Evolutionary conservation across 257 asterid genomes (phyloP).

Genomic region (Gardenia jasminoides): DNA sequence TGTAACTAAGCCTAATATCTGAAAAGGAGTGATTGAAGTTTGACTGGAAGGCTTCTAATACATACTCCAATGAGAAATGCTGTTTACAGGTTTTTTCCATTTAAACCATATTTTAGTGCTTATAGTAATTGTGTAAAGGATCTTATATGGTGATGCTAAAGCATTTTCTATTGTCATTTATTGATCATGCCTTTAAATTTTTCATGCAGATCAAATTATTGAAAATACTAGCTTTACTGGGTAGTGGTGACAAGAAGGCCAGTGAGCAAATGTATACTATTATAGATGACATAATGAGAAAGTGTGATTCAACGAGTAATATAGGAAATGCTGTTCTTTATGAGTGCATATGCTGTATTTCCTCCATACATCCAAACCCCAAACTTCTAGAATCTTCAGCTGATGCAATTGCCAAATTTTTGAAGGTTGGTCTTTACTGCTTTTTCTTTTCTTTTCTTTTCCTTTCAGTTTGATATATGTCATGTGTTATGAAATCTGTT

Average conservation of each 20-base stretch:
- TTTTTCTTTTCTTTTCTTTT: conserved; percentile 10
- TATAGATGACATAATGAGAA: conserved; percentile 79
- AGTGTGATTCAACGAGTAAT: conserved; percentile 79
- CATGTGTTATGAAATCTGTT: background rate
- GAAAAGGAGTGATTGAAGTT: background rate
- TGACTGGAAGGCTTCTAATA: background rate
- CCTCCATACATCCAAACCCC: conserved; percentile 83
- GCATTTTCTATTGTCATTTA: background rate
- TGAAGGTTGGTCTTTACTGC: conserved; percentile 57
- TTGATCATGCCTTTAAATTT: background rate
- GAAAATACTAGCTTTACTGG: conserved; percentile 76
- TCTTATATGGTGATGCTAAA: background rate
- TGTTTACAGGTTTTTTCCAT: background rate
- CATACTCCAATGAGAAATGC: background rate
- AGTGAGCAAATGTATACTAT: conserved; percentile 96
- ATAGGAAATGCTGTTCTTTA: conserved; percentile 92
- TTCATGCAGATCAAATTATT: conserved; percentile 71
- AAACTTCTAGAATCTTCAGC: conserved; percentile 91
- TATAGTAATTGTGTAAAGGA: background rate
- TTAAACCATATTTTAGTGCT: background rate
- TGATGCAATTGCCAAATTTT: conserved; percentile 77
- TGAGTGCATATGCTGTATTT: conserved; percentile 87
- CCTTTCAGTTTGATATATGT: conserved; percentile 2
- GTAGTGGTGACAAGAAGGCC: conserved; percentile 87
- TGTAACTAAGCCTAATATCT: background rate